Evolutionary conservation across 345 rosid genomes (phyloP), one percentile per base, ranked within the genome.

Genomic region (Camelina sativa): DNA sequence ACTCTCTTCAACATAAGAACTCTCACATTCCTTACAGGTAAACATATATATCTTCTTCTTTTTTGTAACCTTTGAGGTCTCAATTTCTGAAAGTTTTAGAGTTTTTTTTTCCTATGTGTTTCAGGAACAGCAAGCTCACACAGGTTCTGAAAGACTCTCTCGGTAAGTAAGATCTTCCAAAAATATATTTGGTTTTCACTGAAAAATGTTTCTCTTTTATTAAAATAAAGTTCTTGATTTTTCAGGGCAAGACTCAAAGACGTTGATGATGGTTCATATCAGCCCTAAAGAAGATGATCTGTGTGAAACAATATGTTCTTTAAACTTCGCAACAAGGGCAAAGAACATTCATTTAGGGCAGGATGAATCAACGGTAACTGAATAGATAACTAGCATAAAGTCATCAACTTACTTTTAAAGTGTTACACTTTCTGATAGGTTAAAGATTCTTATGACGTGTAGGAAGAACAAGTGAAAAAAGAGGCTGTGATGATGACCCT

Each of bases 111-210:
- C 20, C 53, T 62, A 53, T 78, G 73, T 72, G 77, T 48, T 71
- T 34, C 89, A 91, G 97, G 88, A 91, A 91, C 71, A 89, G 91
- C 85, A 91, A 87, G 89, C 85, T 91, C 80, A 89, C 97, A 9
- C 92, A 84, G 67, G 88, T 91, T 66, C 91, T 91, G 51, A 85
- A 87, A 82, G 97, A 91, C 80, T 91, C 95, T 22, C 80, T 91
- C 6, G 97, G 97, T 89, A 86, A 82, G 25, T 63, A 51, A 44
- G 9, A 40, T 75, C 59, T 67, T 46, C 15, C 16, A 3, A 1
- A 35, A 37, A 3, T 28, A 2, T 12, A 19, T 55, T 55, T 47
- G 12, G 2, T 38, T 11, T 22, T 58, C 6, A 34, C 10, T 65
- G 5, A 28, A 23, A 41, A 28, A 5, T 22, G 20, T 30, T 10